phyloP scores from a whole-genome alignment of 495 filamentous ascomycete species.

The Hypoxylon crocopeplum region DNA sequence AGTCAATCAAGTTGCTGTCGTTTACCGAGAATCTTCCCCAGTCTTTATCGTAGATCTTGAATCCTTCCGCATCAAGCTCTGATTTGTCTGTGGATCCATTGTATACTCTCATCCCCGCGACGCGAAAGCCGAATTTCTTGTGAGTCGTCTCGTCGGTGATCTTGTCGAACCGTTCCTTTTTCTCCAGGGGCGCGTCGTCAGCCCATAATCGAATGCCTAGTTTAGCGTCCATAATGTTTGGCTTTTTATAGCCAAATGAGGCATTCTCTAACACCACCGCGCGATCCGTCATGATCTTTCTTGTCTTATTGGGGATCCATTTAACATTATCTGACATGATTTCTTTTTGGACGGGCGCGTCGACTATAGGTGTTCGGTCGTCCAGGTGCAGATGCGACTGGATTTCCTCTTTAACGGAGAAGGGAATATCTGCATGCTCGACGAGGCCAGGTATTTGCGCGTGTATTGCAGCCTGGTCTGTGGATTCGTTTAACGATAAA shows the following conservation, averaged over 20 bases:
- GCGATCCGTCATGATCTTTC: conserved; percentile 71
- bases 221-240: conserved; percentile 96
- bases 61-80: conserved; percentile 57
- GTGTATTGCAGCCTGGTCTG: conserved; percentile 55
- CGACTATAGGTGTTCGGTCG: conserved; percentile 35
- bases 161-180: conserved; percentile 79
- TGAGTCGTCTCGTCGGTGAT: conserved; percentile 82
- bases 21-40: conserved; percentile 78
- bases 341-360: conserved; percentile 27
- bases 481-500: conserved; percentile 60
- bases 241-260: conserved; percentile 77
- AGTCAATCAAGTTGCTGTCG: conserved; percentile 72
- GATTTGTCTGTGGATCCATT: conserved; percentile 63
- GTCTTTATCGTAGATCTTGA: conserved; percentile 82
- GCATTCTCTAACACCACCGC: conserved; percentile 90
- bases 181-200: conserved; percentile 76
- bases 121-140: conserved; percentile 79
- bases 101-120: conserved; percentile 95
- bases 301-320: conserved; percentile 50
- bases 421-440: conserved; percentile 53
- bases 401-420: conserved; percentile 48
- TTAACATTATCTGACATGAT: conserved; percentile 31
- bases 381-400: conserved; percentile 43
- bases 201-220: conserved; percentile 88
- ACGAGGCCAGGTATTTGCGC: conserved; percentile 57